Base-by-base conservation (phyloP, 306 rosid species). In the Spatholobus suberectus region DNA sequence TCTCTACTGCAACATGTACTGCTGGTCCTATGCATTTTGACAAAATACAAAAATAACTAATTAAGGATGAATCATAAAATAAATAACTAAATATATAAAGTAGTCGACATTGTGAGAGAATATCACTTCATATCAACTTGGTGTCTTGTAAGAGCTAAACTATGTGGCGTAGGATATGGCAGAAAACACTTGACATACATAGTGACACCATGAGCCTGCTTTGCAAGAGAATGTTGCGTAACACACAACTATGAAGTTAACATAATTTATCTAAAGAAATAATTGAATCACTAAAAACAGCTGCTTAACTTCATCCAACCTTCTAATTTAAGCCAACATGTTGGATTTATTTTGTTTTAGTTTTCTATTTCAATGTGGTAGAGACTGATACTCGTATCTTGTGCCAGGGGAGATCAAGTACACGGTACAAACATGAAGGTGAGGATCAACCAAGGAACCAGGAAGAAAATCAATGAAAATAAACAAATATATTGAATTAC, bases 1-100 rank as follows among this genome's bases (percentile, higher is more conserved):
- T 79, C 68, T 83, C 91, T 59, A 92, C 86, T 62, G 91, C 78
- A 83, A 89, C 86, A 35, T 86, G 84, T 15, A 84, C 83, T n/a
- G 10, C 82, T 62, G 77, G 78, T 54, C 87, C 97, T 91, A 35
- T 57, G 23, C 69, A 41, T 69, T 52, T 47, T 18, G 66, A 78
- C 52, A 71, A 49, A 85, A 58, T 81, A 40, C 46, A 55, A 68
- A 80, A 58, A 6, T 24, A 43, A 3, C 32, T 18, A 4, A 66
- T 12, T 5, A 72, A 55, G 8, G 37, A 41, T 73, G 52, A 78
- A 40, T 29, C 52, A 38, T 41, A 66, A 54, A 34, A 65, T 17
- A 63, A 70, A 77, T 32, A 51, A 68, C 3, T 2, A 8, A 72
- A 15, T 35, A 46, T 27, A 57, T 34, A 4, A 76, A 46, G 52